Conservation (phyloP, 768 basidiomycete genomes). For the Lactarius indigo region DNA sequence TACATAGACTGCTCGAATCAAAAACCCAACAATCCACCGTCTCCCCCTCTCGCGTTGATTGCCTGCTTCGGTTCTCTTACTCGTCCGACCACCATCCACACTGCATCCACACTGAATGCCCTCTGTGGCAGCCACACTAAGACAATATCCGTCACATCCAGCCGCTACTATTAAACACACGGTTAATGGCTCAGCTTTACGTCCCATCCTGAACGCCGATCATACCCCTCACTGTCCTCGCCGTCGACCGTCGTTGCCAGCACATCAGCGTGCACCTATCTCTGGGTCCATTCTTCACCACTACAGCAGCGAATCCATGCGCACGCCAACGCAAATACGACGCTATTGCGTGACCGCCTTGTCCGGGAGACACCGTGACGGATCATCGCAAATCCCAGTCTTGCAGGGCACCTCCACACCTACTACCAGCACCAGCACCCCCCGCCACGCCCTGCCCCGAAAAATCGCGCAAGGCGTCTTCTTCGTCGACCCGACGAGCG, state of each 20-base stretch:
- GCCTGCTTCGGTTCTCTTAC: not conserved
- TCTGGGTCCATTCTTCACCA: too few relatives aligned
- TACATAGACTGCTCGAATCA: not conserved
- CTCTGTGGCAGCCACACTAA: slow-evolving; percentile 8
- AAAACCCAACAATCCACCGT: not conserved
- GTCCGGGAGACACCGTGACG: not conserved
- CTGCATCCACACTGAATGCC: not conserved
- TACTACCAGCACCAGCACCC: not conserved
- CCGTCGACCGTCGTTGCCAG: not conserved
- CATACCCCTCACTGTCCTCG: not conserved
- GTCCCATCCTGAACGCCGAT: not conserved
- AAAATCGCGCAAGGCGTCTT: slow-evolving; percentile 17
- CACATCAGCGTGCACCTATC: not conserved
- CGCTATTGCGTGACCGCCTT: not conserved
- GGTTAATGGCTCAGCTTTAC: not conserved
- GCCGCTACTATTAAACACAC: not conserved
- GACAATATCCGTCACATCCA: slow-evolving; percentile 6
- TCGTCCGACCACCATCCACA: not conserved
- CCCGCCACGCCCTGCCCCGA: slow-evolving; percentile 1
- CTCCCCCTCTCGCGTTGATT: not conserved
- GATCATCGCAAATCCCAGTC: not conserved
- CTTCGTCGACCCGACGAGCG: not conserved
- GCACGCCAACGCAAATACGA: not conserved
- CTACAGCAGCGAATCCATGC: not conserved
- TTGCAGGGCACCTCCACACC: not conserved